Conservation (phyloP, 306 rosid species). For the Sophora flavescens region DNA sequence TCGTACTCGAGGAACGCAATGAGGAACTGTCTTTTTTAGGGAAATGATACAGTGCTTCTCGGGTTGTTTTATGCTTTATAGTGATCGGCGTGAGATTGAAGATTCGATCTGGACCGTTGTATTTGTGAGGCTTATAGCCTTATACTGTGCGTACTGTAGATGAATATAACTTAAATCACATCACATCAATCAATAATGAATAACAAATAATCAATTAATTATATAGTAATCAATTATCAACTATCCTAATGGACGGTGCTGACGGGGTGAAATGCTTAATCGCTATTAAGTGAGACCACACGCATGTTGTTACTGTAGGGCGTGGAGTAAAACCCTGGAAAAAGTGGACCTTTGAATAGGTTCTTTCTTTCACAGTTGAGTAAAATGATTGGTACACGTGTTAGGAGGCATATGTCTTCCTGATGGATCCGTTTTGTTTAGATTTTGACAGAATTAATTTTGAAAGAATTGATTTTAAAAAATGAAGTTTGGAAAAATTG, state of each 20-base stretch:
- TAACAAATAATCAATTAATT: too few species aligned
- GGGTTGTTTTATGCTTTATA: neutral
- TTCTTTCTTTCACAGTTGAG: too few species aligned
- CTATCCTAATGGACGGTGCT: neutral
- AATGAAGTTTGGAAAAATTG: too few species aligned
- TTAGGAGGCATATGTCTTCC: too few species aligned
- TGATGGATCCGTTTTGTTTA: too few species aligned
- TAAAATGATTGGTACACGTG: too few species aligned
- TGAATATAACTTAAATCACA: neutral
- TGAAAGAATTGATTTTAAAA: too few species aligned
- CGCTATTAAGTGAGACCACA: neutral
- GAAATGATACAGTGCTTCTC: conserved; percentile 14
- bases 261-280: neutral
- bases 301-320: too few species aligned
- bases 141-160: neutral
- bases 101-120: conserved; percentile 31
- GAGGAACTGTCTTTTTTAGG: conserved; percentile 33
- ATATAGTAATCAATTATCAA: too few species aligned
- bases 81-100: neutral
- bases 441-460: too few species aligned
- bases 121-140: neutral
- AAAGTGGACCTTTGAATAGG: too few species aligned
- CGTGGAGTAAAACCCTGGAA: neutral
- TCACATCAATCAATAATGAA: neutral
- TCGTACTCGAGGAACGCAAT: conserved; percentile 44